A percentile compares a stretch with the other conserved stretches of the same genome.
Conservation (phyloP, 306 rosid species). For the Comarum palustre region DNA sequence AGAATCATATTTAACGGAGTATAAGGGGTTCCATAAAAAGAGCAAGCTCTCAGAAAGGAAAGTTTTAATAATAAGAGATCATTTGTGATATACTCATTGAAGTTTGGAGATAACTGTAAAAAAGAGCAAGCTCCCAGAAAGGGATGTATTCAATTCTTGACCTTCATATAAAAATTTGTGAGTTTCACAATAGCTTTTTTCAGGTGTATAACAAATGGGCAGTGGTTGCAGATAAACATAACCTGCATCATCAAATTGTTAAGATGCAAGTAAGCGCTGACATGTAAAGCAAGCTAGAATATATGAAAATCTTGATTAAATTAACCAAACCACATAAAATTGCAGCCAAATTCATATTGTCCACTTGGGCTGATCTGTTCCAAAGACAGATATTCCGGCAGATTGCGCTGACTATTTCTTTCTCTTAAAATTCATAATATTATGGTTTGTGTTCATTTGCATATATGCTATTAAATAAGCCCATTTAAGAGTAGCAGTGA, state of each 20-base stretch:
- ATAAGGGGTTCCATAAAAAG: neutral
- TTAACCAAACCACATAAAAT: neutral
- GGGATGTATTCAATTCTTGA: conserved; percentile 42
- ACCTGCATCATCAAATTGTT: conserved; percentile 52
- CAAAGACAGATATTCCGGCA: neutral
- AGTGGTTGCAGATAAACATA: conserved; percentile 96
- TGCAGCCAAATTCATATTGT: neutral
- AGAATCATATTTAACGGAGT: neutral
- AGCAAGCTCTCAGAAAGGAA: conserved; percentile 17
- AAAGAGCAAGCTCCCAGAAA: conserved; percentile 17
- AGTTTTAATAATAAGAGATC: neutral
- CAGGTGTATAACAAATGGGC: conserved; percentile 88
- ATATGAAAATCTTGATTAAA: neutral
- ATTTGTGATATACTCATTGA: neutral
- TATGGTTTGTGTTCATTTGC: too few species aligned
- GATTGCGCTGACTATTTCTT: neutral
- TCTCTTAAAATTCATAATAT: neutral
- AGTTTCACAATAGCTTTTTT: conserved; percentile 73
- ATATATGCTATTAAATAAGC: neutral
- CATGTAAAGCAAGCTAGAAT: too few species aligned
- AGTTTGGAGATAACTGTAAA: conserved; percentile 5
- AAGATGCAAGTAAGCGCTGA: neutral
- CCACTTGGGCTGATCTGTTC: neutral
- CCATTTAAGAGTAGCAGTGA: neutral
- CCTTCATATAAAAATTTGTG: conserved; percentile 74